phyloP scores from a whole-genome alignment of 441 rosid species.

The Adansonia rubrostipa region DNA sequence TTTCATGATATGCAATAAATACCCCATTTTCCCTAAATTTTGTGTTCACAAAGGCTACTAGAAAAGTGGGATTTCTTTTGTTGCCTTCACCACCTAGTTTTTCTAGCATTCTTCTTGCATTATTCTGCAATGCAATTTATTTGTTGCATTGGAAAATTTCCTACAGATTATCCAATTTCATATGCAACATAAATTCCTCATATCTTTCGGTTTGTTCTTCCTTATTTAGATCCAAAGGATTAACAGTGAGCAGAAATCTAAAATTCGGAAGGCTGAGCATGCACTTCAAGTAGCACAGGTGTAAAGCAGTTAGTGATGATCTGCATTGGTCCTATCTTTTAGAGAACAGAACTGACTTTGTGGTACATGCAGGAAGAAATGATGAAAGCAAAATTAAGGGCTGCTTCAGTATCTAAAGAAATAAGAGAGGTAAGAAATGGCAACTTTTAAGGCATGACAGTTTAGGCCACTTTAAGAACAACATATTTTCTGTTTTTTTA shows the following conservation, averaged over 20 bases:
- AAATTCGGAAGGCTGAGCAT: slow-evolving; percentile 23
- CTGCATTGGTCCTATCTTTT: not conserved
- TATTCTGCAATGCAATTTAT: not conserved
- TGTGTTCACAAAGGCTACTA: not conserved
- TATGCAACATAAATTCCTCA: not conserved
- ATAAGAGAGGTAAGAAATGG: slow-evolving; percentile 11
- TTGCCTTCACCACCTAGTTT: slow-evolving; percentile 3
- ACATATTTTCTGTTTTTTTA: not conserved
- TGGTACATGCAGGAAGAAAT: slow-evolving; percentile 29
- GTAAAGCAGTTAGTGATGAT: not conserved
- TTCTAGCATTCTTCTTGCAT: slow-evolving; percentile 1
- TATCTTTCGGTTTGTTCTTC: slow-evolving; percentile 14
- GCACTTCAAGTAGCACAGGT: slow-evolving; percentile 32
- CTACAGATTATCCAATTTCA: not conserved
- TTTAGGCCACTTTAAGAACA: not conserved
- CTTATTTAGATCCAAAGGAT: slow-evolving; percentile 29
- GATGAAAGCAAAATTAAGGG: slow-evolving; percentile 24
- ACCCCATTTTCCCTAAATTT: not conserved
- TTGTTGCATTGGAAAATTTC: not conserved
- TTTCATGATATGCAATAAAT: not conserved
- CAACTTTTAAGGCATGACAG: not conserved
- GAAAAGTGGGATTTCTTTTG: slow-evolving; percentile 5
- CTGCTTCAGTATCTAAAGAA: slow-evolving; percentile 22
- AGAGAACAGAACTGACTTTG: not conserved
- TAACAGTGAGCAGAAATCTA: slow-evolving; percentile 31